Conservation (phyloP, 768 basidiomycete species). For the Agaricus sinodeliciosus region DNA sequence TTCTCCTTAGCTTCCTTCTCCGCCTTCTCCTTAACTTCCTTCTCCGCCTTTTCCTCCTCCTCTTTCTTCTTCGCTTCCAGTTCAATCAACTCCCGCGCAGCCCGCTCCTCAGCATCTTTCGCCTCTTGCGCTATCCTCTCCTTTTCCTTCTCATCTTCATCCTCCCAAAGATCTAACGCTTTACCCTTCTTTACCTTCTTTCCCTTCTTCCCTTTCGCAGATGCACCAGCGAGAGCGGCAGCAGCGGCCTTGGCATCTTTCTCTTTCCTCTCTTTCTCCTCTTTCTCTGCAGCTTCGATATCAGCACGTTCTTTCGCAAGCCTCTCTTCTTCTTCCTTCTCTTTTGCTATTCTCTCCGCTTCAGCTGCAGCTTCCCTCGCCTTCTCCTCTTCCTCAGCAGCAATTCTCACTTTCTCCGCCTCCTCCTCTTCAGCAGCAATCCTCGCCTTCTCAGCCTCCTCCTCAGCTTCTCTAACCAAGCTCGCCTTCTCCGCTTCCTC, state of each 20-base stretch:
- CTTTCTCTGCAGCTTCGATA: background rate
- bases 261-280: background rate
- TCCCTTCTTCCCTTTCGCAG: conserved; percentile 1
- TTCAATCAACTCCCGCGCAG: conserved; percentile 10
- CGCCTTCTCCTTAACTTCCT: conserved; percentile 1
- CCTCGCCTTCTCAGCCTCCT: background rate
- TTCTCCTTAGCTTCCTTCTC: conserved; percentile 9
- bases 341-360: background rate
- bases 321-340: conserved; percentile 10
- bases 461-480: conserved; percentile 9
- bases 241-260: conserved; percentile 5
- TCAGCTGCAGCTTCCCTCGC: conserved; percentile 4
- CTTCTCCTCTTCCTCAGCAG: conserved; percentile 7
- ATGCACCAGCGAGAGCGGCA: background rate
- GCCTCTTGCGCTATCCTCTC: conserved; percentile 10
- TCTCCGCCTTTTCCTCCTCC: conserved; percentile 10
- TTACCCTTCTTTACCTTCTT: conserved; percentile 4
- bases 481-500: conserved; percentile 10
- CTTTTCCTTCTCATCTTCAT: conserved; percentile 9
- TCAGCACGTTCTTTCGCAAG: background rate
- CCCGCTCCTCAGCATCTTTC: conserved; percentile 10
- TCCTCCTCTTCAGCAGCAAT: conserved; percentile 10
- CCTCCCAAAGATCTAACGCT: background rate
- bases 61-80: background rate
- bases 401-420: background rate